Percentiles rank a stretch among this genome's conserved stretches.
Conservation (phyloP, 2,329 filamentous ascomycete species). For the Penicillium griseofulvum region DNA sequence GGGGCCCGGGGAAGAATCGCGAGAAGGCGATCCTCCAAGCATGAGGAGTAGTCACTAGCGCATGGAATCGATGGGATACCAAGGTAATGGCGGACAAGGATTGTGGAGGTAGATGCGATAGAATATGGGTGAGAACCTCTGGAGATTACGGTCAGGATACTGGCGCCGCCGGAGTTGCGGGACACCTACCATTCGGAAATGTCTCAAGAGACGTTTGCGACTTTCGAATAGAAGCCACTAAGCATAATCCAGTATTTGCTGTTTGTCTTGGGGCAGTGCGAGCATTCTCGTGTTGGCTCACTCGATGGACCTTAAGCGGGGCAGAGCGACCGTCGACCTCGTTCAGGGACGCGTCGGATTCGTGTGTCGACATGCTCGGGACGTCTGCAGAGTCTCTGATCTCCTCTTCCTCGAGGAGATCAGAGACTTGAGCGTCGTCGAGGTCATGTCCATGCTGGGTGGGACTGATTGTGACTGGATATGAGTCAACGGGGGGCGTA, state of each 20-base stretch:
- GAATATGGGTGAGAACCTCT: conserved; percentile 90
- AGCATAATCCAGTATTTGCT: conserved; percentile 51
- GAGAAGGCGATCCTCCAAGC: conserved; percentile 92
- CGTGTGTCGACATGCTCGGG: conserved; percentile 21
- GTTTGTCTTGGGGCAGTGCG: conserved; percentile 25
- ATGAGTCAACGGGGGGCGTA: conserved; percentile 41
- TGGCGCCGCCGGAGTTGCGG: conserved; percentile 3
- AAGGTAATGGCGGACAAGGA: conserved; percentile 79
- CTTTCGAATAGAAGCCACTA: conserved; percentile 47
- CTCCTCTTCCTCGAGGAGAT: conserved; percentile 42
- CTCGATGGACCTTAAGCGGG: conserved; percentile 47
- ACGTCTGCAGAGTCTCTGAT: conserved; percentile 32
- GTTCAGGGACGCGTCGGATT: conserved; percentile 27
- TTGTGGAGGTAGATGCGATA: conserved; percentile 84
- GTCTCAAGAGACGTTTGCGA: conserved; percentile 52
- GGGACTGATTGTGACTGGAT: conserved; percentile 36
- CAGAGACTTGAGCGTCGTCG: conserved; percentile 46
- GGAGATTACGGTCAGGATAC: conserved; percentile 16
- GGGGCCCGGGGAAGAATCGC: conserved; percentile 80
- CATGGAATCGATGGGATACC: conserved; percentile 83
- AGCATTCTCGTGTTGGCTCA: conserved; percentile 56
- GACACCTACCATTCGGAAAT: conserved; percentile 74
- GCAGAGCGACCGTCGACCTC: conserved; percentile 15
- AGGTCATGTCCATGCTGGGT: conserved; percentile 61
- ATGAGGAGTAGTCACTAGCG: conserved; percentile 83